Evolutionary conservation across 2,329 filamentous ascomycete species (phyloP), one percentile per base, ranked within the genome.

Genomic region (Byssochlamys sp.): DNA sequence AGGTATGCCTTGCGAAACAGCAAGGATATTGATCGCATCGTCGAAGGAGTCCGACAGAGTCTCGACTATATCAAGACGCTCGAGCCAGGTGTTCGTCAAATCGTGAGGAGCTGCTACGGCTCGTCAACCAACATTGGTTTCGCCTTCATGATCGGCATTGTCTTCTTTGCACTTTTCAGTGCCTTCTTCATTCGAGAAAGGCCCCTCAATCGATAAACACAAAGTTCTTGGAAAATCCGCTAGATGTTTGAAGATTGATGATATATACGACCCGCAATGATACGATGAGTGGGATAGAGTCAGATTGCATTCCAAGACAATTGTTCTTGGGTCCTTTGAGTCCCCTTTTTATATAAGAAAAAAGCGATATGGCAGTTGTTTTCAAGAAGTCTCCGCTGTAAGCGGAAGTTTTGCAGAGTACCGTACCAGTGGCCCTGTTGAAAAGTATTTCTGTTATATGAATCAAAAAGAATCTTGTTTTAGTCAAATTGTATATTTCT

Each of bases 31-130:
- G 76, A 81, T 26, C 75, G 81, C 56, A 89, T 91, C 61, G 86
- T 89, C 50, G 80, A 84, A 58, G 79, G 80, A 10, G 88, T 91
- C 3, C 79, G 88, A 26, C 78, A 88, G 69, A 89, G 83, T 65
- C 76, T 92, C 49, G 82, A 87, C 54, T 90, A 82, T 65, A 85
- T 91, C 68, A 80, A 80, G 52, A 75, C 78, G 3, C 76, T 92
- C 33, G 82, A 88, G 4, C 84, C 87, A 0, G 75, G 70, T 2
- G 72, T 86, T 1, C 81, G 80, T 27, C 73, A 68, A 11, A 70
- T 87, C 11, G 88, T 92, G 2, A 79, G 83, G 39, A 73, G 75
- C 28, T 89, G 86, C 67, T 92, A 91, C 70, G 82, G 84, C 49
- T 75, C 74, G 64, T 79, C 81, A 48, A 80, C 77, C 5, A 75